A percentile compares a stretch with the other conserved stretches of the same genome.
These are phyloP conservation scores for Apiotrichum veenhuisii DNA, from an alignment of 1,284 basidiomycete species.

Conservation along the genomic window DNA sequence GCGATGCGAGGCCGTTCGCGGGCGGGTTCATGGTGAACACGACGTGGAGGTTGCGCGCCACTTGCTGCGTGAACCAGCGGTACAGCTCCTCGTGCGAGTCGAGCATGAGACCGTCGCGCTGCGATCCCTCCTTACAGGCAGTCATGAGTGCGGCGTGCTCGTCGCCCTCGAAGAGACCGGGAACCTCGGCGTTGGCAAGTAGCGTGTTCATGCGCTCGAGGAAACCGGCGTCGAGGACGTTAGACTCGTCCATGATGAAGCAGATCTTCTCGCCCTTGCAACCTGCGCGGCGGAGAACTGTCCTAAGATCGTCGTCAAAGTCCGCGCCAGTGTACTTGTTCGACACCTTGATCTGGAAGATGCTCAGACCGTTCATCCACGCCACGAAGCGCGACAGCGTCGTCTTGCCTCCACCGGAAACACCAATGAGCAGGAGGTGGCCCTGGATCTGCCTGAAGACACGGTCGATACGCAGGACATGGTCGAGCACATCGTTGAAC, in stretches of 20 bases:
- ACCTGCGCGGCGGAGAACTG: conserved; percentile 86
- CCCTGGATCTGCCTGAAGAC: conserved; percentile 99
- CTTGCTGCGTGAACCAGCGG: conserved; percentile 95
- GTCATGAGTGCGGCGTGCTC: conserved; percentile 96
- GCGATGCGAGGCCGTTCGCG: conserved; percentile 86
- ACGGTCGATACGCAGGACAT: conserved; percentile 94
- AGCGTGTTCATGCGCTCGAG: conserved; percentile 99
- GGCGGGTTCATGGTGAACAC: conserved; percentile 99
- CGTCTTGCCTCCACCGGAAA: conserved; percentile 98
- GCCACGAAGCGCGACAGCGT: conserved; percentile 97
- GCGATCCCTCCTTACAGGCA: conserved; percentile 96
- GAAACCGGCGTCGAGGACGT: conserved; percentile 97
- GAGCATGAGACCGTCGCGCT: conserved; percentile 94
- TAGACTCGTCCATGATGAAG: conserved; percentile 99
- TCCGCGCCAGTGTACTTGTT: conserved; percentile 98
- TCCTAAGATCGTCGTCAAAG: conserved; percentile 95
- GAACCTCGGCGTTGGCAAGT: conserved; percentile 98
- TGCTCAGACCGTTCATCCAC: conserved; percentile 98
- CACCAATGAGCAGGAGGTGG: conserved; percentile 92
- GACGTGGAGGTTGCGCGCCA: conserved; percentile 92
- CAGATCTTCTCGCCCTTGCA: conserved; percentile 99
- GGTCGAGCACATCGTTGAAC: conserved; percentile 97
- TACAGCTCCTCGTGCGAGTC: conserved; percentile 97
- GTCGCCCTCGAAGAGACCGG: conserved; percentile 96
- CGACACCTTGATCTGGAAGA: conserved; percentile 98